These are phyloP conservation scores for Graphiopsis chlorocephala DNA, from an alignment of 2,329 filamentous ascomycete genomes.

Conservation along the genomic window DNA sequence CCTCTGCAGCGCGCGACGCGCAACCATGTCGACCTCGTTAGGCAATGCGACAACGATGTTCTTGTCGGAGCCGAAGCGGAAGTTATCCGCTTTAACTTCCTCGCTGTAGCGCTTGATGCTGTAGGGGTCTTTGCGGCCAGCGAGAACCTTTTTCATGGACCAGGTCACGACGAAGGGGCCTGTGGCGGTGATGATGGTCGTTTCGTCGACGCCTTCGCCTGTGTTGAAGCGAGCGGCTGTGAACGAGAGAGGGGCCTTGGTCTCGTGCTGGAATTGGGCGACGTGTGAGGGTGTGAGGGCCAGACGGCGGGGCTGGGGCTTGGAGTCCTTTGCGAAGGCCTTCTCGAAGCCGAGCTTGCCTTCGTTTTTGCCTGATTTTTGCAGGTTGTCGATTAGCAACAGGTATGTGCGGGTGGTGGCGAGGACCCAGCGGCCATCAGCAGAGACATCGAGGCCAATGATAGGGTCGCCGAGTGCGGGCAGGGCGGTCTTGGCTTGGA, in stretches of 20 bases:
- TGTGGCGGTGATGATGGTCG: conserved; percentile 93
- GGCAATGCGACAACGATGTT: conserved; percentile 96
- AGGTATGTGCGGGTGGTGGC: conserved; percentile 94
- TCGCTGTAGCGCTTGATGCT: conserved; percentile 95
- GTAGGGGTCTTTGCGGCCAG: conserved; percentile 81
- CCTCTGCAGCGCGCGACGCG: conserved; percentile 76
- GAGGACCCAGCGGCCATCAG: conserved; percentile 92
- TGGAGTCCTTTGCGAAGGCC: conserved; percentile 84
- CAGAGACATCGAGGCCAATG: conserved; percentile 89
- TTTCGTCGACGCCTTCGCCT: conserved; percentile 72
- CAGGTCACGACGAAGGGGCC: conserved; percentile 97
- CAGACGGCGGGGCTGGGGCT: conserved; percentile 88
- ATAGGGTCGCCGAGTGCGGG: conserved; percentile 94
- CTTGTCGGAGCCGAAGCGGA: conserved; percentile 95
- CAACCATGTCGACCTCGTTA: conserved; percentile 98
- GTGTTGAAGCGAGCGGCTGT: conserved; percentile 94
- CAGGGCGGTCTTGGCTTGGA: conserved; percentile 96
- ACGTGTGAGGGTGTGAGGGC: conserved; percentile 88
- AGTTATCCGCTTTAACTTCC: conserved; percentile 96
- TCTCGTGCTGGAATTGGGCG: conserved; percentile 96
- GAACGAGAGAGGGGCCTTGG: conserved; percentile 79
- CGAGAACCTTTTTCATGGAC: conserved; percentile 86
- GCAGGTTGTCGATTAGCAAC: conserved; percentile 84
- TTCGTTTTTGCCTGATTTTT: conserved; percentile 91
- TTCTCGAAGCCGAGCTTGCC: conserved; percentile 98